Evolutionary conservation across 306 rosid genomes (phyloP), one percentile per base, ranked within the genome.

Genomic region (Acmispon strigosus): DNA sequence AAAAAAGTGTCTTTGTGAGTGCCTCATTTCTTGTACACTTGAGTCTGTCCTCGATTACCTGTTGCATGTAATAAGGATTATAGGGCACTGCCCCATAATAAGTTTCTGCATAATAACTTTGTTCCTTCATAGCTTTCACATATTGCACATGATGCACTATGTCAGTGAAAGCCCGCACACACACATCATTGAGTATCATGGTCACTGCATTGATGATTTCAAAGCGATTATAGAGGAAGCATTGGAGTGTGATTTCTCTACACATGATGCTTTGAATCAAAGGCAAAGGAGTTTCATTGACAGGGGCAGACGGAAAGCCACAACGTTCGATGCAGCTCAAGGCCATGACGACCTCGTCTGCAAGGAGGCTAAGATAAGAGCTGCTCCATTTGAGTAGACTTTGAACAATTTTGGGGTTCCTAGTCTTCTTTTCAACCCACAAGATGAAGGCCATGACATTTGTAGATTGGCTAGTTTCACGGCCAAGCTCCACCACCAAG

Each of bases 371-470:
- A 4, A 45, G 22, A 0, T 87, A 67, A 1, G 66, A 44, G 1
- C 16, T 4, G 29, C 88, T 81, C 10, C 86, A 78, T 1, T 54
- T 42, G 6, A 79, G 56, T 15, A 27, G 32, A 27, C 4, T 27
- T 27, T 27, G 0, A 2, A 27, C 32, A 27, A 3, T 4, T 2
- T 27, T 27, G 32, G 3, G 32, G 4, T 27, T 2, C 3, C 32
- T 27, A 22, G 24, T 4, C 3, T 2, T 27, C 1, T 64, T 70
- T 41, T 90, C 96, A 0, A 87, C 72, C 94, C 94, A 90, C 52
- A 90, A 29, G 81, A 89, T 75, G 10, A 90, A 66, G 5, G 85
- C 85, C 87, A 88, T 83, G 17, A 88, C 73, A 1, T 74, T 83
- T 0, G 76, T 60, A 1, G 87, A 79, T 51, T 79, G 81, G 0